These are phyloP conservation scores for Pseudogymnoascus sp. DNA, from an alignment of 2,329 filamentous ascomycete genomes.

Conservation along the genomic window DNA sequence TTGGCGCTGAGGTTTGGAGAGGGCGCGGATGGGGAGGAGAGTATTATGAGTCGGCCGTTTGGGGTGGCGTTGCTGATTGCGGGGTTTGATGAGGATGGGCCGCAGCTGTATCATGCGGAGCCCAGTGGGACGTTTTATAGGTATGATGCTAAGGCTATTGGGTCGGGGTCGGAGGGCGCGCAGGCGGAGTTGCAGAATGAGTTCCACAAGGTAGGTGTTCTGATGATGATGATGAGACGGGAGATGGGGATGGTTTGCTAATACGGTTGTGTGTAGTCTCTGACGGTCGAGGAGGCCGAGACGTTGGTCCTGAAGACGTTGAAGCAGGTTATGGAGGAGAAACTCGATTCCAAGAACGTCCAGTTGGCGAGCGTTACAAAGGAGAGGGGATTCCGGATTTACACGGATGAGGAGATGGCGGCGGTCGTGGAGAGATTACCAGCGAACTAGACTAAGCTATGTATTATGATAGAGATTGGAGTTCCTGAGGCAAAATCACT, in stretches of 20 bases:
- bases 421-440: slow-evolving; percentile 77
- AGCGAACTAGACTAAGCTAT: slow-evolving; percentile 41
- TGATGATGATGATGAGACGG: neutral
- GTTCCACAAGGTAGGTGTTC: slow-evolving; percentile 68
- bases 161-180: slow-evolving; percentile 91
- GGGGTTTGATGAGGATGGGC: slow-evolving; percentile 93
- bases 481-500: neutral
- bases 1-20: slow-evolving; percentile 92
- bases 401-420: slow-evolving; percentile 95
- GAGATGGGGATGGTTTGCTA: slow-evolving; percentile 12
- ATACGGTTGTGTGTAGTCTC: slow-evolving; percentile 46
- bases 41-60: slow-evolving; percentile 96
- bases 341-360: slow-evolving; percentile 97
- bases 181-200: slow-evolving; percentile 98
- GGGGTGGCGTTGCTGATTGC: slow-evolving; percentile 95
- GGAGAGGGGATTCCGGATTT: slow-evolving; percentile 97
- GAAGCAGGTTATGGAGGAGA: slow-evolving; percentile 99
- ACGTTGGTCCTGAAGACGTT: slow-evolving; percentile 92
- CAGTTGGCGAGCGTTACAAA: slow-evolving; percentile 96
- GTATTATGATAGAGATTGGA: slow-evolving; percentile 7
- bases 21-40: slow-evolving; percentile 94
- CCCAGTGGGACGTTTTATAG: slow-evolving; percentile 97
- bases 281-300: slow-evolving; percentile 88
- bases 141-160: slow-evolving; percentile 98
- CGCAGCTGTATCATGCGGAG: slow-evolving; percentile 95